Conservation (phyloP, 2,329 filamentous ascomycete species). For the Neonectria sp. region DNA sequence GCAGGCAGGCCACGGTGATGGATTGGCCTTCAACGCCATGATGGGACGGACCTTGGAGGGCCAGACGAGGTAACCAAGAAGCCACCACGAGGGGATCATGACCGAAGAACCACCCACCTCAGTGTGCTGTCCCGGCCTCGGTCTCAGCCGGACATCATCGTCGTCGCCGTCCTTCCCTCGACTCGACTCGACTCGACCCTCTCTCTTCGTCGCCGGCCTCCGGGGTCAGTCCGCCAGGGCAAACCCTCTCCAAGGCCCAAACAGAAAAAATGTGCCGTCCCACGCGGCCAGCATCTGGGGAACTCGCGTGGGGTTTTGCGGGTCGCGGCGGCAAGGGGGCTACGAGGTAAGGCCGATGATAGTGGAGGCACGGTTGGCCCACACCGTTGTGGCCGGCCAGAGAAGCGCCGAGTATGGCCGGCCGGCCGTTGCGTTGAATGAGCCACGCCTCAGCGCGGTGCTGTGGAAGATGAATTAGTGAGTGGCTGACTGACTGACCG, state of each 20-base stretch:
- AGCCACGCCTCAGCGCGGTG: constrained; percentile 10
- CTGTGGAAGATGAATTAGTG: background rate
- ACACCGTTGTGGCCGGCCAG: constrained; percentile 42
- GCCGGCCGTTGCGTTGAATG: constrained; percentile 26
- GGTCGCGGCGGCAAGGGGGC: constrained; percentile 39
- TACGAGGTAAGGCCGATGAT: constrained; percentile 53
- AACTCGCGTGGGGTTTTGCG: constrained; percentile 47
- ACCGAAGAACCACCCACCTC: too few relatives aligned
- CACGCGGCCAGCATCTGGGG: constrained; percentile 49
- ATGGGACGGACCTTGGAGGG: too few relatives aligned
- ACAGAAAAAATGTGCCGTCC: constrained; percentile 4
- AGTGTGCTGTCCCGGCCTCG: too few relatives aligned
- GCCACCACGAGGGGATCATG: background rate
- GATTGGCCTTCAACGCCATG: too few relatives aligned
- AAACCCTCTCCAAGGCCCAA: too few relatives aligned
- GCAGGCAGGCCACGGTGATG: too few relatives aligned
- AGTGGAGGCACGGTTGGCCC: constrained; percentile 41
- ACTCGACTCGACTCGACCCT: too few relatives aligned
- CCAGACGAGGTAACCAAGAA: too few relatives aligned
- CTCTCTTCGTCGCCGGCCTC: too few relatives aligned
- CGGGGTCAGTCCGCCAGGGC: too few relatives aligned
- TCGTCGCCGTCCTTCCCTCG: too few relatives aligned
- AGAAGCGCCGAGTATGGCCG: constrained; percentile 58
- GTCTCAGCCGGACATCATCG: too few relatives aligned
- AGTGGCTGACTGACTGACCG: background rate